phyloP scores from a whole-genome alignment of 2,329 filamentous ascomycete genomes.

The Cucurbitaria berberidis region DNA sequence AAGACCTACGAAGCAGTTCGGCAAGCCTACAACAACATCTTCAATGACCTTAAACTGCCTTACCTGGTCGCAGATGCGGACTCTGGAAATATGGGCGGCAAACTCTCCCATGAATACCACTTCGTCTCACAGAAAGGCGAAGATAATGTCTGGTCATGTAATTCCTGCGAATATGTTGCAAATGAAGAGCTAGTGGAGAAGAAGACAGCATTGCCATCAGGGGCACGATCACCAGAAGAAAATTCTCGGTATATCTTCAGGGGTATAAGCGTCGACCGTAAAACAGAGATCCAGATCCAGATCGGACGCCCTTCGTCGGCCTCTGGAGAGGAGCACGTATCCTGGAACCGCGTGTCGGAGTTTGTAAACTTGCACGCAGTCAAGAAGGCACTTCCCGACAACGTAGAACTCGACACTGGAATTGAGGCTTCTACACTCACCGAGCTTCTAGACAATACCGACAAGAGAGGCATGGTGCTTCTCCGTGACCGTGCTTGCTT shows the following conservation, averaged over 20 bases:
- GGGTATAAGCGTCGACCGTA: conserved; percentile 71
- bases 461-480: conserved; percentile 6
- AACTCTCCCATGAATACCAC: conserved; percentile 93
- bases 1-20: conserved; percentile 79
- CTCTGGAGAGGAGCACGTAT: not conserved
- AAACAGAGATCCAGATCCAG: conserved; percentile 68
- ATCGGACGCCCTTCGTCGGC: conserved; percentile 18
- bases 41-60: conserved; percentile 81
- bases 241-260: conserved; percentile 57
- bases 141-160: conserved; percentile 81
- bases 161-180: conserved; percentile 73
- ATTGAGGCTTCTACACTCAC: conserved; percentile 56
- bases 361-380: conserved; percentile 66
- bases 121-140: conserved; percentile 81
- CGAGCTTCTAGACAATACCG: conserved; percentile 27
- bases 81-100: conserved; percentile 95
- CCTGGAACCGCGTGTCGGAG: conserved; percentile 37
- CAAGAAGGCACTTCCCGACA: conserved; percentile 59
- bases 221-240: conserved; percentile 13
- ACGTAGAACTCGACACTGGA: conserved; percentile 73
- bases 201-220: conserved; percentile 10
- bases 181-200: conserved; percentile 84
- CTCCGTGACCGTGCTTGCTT: conserved; percentile 31
- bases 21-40: conserved; percentile 74
- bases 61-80: conserved; percentile 87